Base-by-base conservation (phyloP, 805 yeast genomes). In the Metschnikowia lochheadii region DNA sequence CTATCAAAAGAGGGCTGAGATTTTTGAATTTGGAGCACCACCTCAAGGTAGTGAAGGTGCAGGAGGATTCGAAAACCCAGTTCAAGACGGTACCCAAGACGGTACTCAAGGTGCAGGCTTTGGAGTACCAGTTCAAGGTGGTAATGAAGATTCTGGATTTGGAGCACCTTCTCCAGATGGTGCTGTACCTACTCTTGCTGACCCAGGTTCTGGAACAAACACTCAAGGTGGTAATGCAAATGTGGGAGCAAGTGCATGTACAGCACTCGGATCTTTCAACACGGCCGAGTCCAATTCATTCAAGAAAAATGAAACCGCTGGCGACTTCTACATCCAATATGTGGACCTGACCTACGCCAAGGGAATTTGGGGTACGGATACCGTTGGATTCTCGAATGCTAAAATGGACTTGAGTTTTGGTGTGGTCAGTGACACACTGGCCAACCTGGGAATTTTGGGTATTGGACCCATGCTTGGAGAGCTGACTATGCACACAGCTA, bases 361-460 rank as follows among this genome's bases (percentile, higher is more conserved):
- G 7, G 84, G 84, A 20, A 50, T 66, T 40, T 80, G 82, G 82
- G 94, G 87, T 29, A 45, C 49, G 40, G 97, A 90, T 60, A 68
- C 29, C 11, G 29, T 26, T 26, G 29, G 11, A 10, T 26, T 26
- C 29, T 26, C 29, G 29, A 26, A 26, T 26, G 29, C 29, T 26
- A 11, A 71, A 36, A 74, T 90, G 0, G 68, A 73, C 50, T 68
- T 86, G 23, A 80, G 89, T 5, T 78, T 90, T 65, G 97, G 95
- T 2, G 81, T 89, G 21, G 94, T 87, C 3, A 81, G 81, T 60
- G 64, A 66, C 32, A 79, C 88, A 2, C 80, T 82, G 54, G 81
- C 91, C 3, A 65, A 81, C 7, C 67, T 77, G 51, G 92, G 95
- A 49, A 91, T 88, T 26, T 66, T 87, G 41, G 90, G 91, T 26